Conservation (phyloP, 73 alveolate genomes). For the Paramecium biaurelia region DNA sequence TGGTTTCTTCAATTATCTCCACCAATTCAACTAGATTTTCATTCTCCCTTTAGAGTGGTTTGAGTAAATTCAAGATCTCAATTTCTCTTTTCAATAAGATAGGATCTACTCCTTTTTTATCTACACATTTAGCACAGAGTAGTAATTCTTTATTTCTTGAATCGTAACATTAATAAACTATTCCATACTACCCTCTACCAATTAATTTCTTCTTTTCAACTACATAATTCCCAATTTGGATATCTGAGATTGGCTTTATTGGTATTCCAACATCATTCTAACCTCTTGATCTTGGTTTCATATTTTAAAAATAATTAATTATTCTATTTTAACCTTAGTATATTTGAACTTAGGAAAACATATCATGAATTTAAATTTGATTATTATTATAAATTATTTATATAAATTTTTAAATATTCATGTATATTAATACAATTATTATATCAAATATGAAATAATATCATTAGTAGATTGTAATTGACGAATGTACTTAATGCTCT, state of each 20-base stretch:
- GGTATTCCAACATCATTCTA: neutral
- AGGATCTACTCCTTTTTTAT: neutral
- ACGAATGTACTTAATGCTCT: neutral
- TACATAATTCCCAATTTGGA: neutral
- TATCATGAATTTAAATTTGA: too few relatives aligned
- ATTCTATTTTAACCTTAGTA: neutral
- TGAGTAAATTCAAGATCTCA: neutral
- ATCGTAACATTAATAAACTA: neutral
- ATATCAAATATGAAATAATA: neutral
- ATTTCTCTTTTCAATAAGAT: neutral
- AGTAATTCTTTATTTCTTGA: neutral
- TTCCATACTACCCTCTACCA: constrained; percentile 12
- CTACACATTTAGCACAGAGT: neutral
- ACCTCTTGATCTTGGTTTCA: neutral
- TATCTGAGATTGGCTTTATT: neutral
- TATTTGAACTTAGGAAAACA: neutral
- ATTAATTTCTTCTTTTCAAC: neutral
- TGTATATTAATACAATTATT: neutral
- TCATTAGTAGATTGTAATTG: neutral
- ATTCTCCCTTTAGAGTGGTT: neutral
- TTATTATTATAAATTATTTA: too few relatives aligned
- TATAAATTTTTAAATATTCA: neutral
- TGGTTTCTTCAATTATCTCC: neutral
- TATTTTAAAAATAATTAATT: neutral
- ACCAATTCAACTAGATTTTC: neutral